Evolutionary conservation across 23 red algal species (phyloP).

Genomic region (Gracilaria caudata): DNA sequence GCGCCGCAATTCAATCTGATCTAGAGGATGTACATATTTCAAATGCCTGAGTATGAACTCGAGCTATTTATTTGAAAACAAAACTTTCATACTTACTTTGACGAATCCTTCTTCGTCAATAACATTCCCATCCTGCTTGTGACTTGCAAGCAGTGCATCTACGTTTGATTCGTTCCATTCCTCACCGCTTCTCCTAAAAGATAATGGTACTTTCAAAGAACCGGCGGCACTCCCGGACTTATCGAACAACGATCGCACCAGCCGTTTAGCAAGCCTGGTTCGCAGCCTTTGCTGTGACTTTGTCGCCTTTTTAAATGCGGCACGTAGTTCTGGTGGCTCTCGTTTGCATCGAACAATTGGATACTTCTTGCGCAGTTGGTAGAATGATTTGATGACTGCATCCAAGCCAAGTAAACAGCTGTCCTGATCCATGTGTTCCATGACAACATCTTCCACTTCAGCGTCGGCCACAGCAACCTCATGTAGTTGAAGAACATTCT

Average conservation of each 20-base stretch:
- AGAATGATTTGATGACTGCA: background rate
- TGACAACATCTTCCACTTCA: constrained; percentile 4
- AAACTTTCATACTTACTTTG: background rate
- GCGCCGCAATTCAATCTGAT: too few relatives aligned
- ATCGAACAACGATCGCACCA: background rate
- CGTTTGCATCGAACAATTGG: background rate
- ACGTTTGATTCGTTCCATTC: background rate
- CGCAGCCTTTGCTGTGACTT: background rate
- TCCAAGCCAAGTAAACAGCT: background rate
- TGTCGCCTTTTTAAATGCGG: background rate
- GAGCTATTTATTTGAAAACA: too few relatives aligned
- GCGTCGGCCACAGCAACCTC: background rate
- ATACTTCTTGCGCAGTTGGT: background rate
- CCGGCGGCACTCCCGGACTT: background rate
- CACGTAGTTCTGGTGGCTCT: background rate
- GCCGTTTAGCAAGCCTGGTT: background rate
- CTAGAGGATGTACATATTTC: too few relatives aligned
- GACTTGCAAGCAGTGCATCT: background rate
- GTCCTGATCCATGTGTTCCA: background rate
- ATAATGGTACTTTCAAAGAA: background rate
- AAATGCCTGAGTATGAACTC: too few relatives aligned
- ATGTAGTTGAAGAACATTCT: background rate
- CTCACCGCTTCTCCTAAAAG: background rate
- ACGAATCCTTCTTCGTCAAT: constrained; percentile 1
- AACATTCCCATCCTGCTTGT: background rate